Conservation (phyloP, 2,329 filamentous ascomycete species). For the Colletotrichum sublineola region DNA sequence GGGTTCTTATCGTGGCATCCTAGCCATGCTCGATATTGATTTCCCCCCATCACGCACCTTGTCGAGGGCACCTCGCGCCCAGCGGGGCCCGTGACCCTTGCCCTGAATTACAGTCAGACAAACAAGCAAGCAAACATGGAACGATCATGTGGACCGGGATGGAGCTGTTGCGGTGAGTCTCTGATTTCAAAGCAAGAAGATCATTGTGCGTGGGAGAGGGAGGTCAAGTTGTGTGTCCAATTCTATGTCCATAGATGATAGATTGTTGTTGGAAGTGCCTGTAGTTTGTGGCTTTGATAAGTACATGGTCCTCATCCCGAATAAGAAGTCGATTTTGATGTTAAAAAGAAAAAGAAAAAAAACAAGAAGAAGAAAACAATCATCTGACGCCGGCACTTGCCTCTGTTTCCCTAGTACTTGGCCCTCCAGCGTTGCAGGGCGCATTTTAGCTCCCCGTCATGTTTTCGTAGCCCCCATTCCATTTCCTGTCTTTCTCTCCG, state of each 20-base stretch:
- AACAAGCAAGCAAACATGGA: not conserved
- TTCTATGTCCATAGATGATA: not conserved
- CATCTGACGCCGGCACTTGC: constrained; percentile 28
- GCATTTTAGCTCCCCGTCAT: not conserved
- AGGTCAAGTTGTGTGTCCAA: not conserved
- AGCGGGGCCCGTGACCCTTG: not conserved
- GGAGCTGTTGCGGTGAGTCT: not conserved
- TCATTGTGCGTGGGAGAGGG: not conserved
- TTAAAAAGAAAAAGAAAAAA: not conserved
- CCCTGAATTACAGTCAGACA: not conserved
- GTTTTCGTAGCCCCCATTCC: not conserved
- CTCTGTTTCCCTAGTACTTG: constrained; percentile 23
- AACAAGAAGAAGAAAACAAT: constrained; percentile 13
- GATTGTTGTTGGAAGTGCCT: not conserved
- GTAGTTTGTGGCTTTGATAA: not conserved
- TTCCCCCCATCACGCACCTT: not conserved
- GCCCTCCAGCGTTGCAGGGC: constrained; percentile 5
- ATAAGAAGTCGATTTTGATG: not conserved
- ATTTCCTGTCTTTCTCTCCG: not conserved
- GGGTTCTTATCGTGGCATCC: not conserved
- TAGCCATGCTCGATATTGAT: not conserved
- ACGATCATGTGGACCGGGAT: not conserved
- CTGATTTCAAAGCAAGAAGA: not conserved
- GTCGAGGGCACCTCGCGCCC: not conserved
- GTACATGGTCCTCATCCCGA: not conserved